Percentiles rank a stretch among this genome's conserved stretches.
phyloP scores from a whole-genome alignment of 2,329 filamentous ascomycete genomes.

The Apiospora rasikravindrae region DNA sequence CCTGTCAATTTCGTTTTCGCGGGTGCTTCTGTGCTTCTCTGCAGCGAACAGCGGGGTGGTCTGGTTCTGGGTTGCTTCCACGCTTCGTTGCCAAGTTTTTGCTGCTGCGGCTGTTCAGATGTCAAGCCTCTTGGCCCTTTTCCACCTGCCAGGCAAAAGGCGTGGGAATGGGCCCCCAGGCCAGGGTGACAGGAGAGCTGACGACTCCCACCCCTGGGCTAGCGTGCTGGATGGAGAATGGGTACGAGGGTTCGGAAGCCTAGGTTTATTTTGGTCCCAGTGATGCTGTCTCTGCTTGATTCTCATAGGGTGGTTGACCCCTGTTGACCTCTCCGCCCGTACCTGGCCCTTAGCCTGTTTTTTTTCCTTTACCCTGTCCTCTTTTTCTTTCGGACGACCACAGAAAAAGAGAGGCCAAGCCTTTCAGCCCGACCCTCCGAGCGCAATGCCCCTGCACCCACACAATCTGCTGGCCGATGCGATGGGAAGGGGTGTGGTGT shows the following conservation, averaged over 20 bases:
- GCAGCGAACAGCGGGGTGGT: neutral
- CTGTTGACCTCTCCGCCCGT: neutral
- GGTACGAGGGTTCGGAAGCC: neutral
- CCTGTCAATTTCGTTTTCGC: neutral
- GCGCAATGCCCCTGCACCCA: neutral
- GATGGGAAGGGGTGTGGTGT: neutral
- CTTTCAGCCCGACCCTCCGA: neutral
- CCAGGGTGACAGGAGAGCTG: neutral
- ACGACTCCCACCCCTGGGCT: neutral
- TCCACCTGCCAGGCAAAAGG: neutral
- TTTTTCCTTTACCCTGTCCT: neutral
- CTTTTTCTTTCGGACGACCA: neutral
- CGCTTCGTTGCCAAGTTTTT: neutral
- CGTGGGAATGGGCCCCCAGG: too few species aligned
- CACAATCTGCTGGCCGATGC: slow-evolving; percentile 1
- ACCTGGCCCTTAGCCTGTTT: neutral
- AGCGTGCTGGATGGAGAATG: neutral
- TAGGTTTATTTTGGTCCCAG: slow-evolving; percentile 12
- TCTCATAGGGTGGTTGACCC: neutral
- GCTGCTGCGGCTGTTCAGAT: neutral
- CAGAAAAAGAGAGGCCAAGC: slow-evolving; percentile 10
- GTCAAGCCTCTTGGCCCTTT: neutral
- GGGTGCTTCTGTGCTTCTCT: neutral
- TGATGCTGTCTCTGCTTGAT: slow-evolving; percentile 13
- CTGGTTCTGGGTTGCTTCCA: neutral